Evolutionary conservation across 192 early-diverging fungal genomes (phyloP), one percentile per base, ranked within the genome.

Genomic region (Backusella westeae): DNA sequence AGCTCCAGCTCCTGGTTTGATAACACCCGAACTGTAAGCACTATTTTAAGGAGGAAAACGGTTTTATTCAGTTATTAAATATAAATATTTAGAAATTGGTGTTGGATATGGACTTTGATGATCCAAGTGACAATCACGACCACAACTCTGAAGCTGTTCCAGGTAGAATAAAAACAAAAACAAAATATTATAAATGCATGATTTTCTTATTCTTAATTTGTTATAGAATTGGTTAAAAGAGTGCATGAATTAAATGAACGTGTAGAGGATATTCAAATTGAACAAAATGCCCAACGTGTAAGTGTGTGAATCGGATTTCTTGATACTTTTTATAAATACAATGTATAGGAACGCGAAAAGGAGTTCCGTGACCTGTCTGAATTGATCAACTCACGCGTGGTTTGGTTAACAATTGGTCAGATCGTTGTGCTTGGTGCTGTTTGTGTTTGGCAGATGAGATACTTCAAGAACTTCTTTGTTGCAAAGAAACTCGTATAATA

Each of bases 301-400:
- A 85, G 88, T 83, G 15, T 1, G 5, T 17, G 42, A 44, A 44
- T 4, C 5, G 42, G 15, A 12, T 39, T 39, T 39, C 9, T 39
- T 39, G 38, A 39, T 12, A 10, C 9, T 39, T 39, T 39, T 39
- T 39, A 39, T 39, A 39, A 39, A 39, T 39, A 1, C 38, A 42
- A 10, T 19, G 14, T 21, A 3, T 75, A 94, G 92, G 94, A 96
- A 74, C 87, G 93, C 36, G 96, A 99, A 81, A 87, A 85, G 29
- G 95, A 95, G 86, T 98, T 98, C 88, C 91, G 96, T 74, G 84
- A 94, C 76, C 88, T 90, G 70, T 95, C 93, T 52, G 93, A 97
- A 83, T 81, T 83, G 10, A 94, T 94, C 76, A 98, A 96, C 85
- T 83, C 89, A n/a, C 92, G 92, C 39, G 91, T 95, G 21, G 89